Evolutionary conservation across 148 eudicot species (phyloP).

Genomic region (Chenopodium formosanum): DNA sequence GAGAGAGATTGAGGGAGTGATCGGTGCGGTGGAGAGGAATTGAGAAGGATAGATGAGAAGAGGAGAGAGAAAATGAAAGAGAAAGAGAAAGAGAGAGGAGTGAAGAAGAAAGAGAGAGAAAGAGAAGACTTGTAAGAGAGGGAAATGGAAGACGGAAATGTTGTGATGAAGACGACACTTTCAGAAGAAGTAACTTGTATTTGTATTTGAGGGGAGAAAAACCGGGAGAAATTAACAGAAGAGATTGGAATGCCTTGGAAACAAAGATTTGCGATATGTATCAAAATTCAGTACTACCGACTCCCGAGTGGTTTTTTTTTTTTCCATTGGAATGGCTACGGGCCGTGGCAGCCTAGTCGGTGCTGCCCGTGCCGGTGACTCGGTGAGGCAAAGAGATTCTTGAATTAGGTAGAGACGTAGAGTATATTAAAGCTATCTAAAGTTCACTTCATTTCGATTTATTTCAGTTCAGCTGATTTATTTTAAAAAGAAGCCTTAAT

Average conservation of each 20-base stretch:
- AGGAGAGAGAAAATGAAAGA: constrained; percentile 5
- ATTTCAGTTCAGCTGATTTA: no score
- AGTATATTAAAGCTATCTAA: no score
- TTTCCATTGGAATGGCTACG: no score
- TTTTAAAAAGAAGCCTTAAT: no score
- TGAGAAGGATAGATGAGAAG: background rate
- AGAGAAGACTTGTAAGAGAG: constrained; percentile 12
- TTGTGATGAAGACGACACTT: constrained; percentile 3
- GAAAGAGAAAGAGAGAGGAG: constrained; percentile 23
- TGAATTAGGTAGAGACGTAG: no score
- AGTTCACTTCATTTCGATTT: no score
- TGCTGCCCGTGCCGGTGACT: no score
- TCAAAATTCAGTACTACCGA: background rate
- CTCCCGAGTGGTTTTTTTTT: no score
- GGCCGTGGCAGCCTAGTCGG: no score
- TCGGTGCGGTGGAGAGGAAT: background rate
- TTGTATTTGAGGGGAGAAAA: background rate
- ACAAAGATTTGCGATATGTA: background rate
- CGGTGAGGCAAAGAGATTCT: no score
- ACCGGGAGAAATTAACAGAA: background rate
- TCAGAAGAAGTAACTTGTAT: constrained; percentile 1
- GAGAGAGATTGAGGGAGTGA: background rate
- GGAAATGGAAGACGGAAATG: constrained; percentile 1
- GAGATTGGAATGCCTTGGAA: constrained; percentile 25
- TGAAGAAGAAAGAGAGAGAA: background rate